A percentile compares a stretch with the other conserved stretches of the same genome.
phyloP scores from a whole-genome alignment of 1,284 basidiomycete species.

The Bondarzewia mesenterica region DNA sequence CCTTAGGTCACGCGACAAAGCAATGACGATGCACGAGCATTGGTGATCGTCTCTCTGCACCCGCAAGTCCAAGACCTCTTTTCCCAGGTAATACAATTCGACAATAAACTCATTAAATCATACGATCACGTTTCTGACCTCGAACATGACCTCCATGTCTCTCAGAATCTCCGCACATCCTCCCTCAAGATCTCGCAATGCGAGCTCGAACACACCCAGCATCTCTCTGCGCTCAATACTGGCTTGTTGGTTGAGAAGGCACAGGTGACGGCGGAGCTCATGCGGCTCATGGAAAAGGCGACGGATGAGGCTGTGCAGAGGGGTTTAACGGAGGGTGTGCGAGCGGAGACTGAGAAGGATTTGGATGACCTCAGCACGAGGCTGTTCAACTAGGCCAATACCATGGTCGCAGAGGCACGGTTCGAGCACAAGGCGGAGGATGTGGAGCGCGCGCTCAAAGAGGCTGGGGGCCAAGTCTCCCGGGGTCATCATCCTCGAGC shows the following conservation, averaged over 20 bases:
- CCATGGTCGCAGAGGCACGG: conserved; percentile 90
- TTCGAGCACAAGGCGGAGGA: conserved; percentile 78
- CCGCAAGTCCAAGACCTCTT: conserved; percentile 80
- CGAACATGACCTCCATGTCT: conserved; percentile 83
- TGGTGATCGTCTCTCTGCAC: conserved; percentile 74
- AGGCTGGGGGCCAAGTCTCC: conserved; percentile 75
- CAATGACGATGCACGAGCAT: conserved; percentile 53
- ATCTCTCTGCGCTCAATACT: conserved; percentile 75
- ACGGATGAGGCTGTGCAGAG: conserved; percentile 90
- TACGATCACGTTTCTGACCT: conserved; percentile 91
- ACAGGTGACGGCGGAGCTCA: conserved; percentile 89
- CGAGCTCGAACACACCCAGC: conserved; percentile 66
- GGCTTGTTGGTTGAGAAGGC: conserved; percentile 85
- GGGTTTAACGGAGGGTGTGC: conserved; percentile 83
- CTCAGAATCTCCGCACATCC: conserved; percentile 46
- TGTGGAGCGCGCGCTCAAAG: conserved; percentile 74
- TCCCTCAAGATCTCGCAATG: conserved; percentile 61
- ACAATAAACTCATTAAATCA: conserved; percentile 85
- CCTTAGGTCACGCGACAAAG: conserved; percentile 6
- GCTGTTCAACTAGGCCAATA: conserved; percentile 84
- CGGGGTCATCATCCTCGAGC: conserved; percentile 78
- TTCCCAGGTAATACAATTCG: conserved; percentile 85
- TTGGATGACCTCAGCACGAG: conserved; percentile 90
- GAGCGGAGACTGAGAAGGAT: conserved; percentile 79
- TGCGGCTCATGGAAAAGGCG: conserved; percentile 87